Base-by-base conservation (phyloP, 2,329 filamentous ascomycete species). In the Alternaria conjuncta region DNA sequence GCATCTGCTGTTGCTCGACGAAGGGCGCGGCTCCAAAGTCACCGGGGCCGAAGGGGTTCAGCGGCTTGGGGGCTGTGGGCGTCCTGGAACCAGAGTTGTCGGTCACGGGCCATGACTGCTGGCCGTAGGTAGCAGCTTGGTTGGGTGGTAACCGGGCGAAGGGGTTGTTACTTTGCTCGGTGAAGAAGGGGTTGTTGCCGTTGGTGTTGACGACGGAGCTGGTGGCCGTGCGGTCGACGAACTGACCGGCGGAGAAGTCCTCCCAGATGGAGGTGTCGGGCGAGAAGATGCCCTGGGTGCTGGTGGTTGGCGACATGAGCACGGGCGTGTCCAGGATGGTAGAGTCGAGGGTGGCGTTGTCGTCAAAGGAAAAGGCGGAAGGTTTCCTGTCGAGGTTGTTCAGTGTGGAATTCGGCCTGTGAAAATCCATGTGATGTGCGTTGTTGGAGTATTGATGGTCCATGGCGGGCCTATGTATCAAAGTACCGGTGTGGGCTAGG, bases 51-150 rank as follows among this genome's bases (percentile, higher is more conserved):
- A 86, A 88, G 49, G 89, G 86, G 72, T 92, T 90, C 73, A 92
- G 92, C 57, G 88, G 89, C 75, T 92, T 94, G 67, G 88, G 84
- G 65, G 88, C 89, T 65, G 93, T 88, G 15, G 92, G 91, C 7
- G 92, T 95, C 79, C 89, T 90, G 66, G 92, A 88, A 56, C 89
- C 91, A 25, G 91, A 92, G 71, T 84, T 84, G 71, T 88, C 86
- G 77, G 90, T 45, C 46, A 82, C 85, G 54, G 88, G 83, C 91
- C 92, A 94, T 65, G 82, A 78, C 66, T 84, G 83, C 70, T 86
- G 84, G 61, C 80, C 80, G 67, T 85, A 82, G 66, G 76, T 78
- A 76, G 74, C 80, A 65, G 81, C 79, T 66, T 84, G 84, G 62
- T 82, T 79, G 43, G 83, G 78, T 23, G 84, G 83, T 65, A 90